Percentiles rank a stretch among this genome's conserved stretches.
These are phyloP conservation scores for Entoloma clypeatum DNA, from an alignment of 1,284 basidiomycete species.

Conservation along the genomic window DNA sequence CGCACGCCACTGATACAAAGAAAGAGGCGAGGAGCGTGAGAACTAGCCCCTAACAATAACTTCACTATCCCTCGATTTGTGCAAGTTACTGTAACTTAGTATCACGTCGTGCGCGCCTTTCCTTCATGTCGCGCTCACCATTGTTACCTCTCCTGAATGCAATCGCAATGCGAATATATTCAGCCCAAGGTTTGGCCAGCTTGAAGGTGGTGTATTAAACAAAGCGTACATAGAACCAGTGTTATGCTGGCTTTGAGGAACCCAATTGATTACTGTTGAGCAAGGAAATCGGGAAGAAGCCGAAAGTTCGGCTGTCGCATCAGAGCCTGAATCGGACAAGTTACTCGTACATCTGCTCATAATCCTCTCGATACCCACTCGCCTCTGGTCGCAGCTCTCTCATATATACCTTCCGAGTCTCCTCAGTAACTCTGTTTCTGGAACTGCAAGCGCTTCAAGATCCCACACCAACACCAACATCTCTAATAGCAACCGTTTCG, in stretches of 20 bases:
- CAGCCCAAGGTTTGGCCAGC: too few species aligned
- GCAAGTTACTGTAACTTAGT: too few species aligned
- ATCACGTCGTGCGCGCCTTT: too few species aligned
- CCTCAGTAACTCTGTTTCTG: constrained; percentile 28
- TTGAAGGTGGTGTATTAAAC: too few species aligned
- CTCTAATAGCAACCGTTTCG: constrained; percentile 13
- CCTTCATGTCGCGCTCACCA: too few species aligned
- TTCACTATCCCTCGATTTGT: neutral
- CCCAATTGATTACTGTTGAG: constrained; percentile 1
- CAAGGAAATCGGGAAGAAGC: constrained; percentile 19
- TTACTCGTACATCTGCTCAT: constrained; percentile 13
- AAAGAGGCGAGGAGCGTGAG: too few species aligned
- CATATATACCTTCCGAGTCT: constrained; percentile 20
- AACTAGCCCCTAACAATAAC: too few species aligned
- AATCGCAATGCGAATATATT: too few species aligned
- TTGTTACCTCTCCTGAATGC: too few species aligned
- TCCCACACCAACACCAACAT: constrained; percentile 11
- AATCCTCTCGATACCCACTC: constrained; percentile 25
- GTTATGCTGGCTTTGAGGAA: too few species aligned
- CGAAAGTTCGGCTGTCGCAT: constrained; percentile 19
- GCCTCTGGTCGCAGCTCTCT: constrained; percentile 15
- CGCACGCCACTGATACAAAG: too few species aligned
- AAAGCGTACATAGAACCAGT: too few species aligned
- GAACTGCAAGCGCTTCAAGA: constrained; percentile 33
- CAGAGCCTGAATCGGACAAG: constrained; percentile 17